Evolutionary conservation across 2,329 filamentous ascomycete species (phyloP), one percentile per base, ranked within the genome.

Genomic region (Basipetospora chlamydospora): DNA sequence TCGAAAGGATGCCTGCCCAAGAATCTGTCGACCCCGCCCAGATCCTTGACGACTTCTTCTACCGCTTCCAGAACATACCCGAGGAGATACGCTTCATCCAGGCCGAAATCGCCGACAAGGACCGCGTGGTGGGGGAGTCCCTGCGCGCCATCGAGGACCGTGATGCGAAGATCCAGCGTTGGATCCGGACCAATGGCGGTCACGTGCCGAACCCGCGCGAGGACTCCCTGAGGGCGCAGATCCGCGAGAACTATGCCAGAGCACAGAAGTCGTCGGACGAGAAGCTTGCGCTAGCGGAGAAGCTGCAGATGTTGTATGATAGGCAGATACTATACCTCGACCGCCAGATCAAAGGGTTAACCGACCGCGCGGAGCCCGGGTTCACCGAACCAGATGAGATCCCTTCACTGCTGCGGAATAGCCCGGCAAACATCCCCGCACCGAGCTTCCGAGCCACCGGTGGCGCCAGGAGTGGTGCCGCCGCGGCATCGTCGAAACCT

Each of bases 21-120:
- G 74, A 78, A 52, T 61, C 67, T 42, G 65, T 74, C 54, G 74
- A 79, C 48, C 70, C 73, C 40, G 67, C 78, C 39, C 64, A 79
- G 44, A 76, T 86, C 49, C 71, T 87, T 47, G 81, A 88, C 54
- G 80, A 86, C 55, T 87, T 80, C 66, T 73, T 79, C 52, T 74
- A 78, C 53, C 67, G 63, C 58, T 79, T 80, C 15, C 76, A 80
- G 48, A 90, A 90, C 49, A 66, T 88, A 20, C 82, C 82, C 42
- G 80, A 83, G 43, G 83, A 90, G 58, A 77, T 90, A 41, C 77
- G 78, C 15, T 86, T 87, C 59, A 68, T 88, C 43, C 79, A 87
- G 49, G 82, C 87, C 51, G 83, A 90, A 58, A 82, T 88, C 43
- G 67, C 76, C 50, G 78, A 82, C 52, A 88, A 87, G 55, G 83